These are phyloP conservation scores for Perkinsus marinus DNA, from an alignment of 169 alveolate genomes.

Conservation along the genomic window DNA sequence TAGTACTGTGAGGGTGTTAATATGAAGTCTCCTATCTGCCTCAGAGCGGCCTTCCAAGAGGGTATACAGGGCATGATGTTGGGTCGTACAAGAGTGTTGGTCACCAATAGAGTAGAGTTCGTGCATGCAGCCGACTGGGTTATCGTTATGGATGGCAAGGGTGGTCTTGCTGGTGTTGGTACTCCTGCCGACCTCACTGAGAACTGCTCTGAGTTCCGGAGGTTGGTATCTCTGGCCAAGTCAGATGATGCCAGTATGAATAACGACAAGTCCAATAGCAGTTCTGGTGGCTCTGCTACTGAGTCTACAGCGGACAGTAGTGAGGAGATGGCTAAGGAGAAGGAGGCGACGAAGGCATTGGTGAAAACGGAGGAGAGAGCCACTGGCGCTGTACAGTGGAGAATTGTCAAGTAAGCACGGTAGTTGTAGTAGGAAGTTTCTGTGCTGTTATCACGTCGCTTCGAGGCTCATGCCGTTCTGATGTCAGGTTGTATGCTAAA, in stretches of 20 bases:
- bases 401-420: not conserved
- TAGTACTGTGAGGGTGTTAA: not conserved
- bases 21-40: not conserved
- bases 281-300: not conserved
- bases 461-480: not conserved
- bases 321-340: not conserved
- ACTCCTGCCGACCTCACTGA: not conserved
- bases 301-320: not conserved
- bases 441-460: too few species aligned
- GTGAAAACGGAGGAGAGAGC: not conserved
- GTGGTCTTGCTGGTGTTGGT: not conserved
- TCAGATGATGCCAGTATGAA: not conserved
- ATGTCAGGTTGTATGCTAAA: not conserved
- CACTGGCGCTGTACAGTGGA: not conserved
- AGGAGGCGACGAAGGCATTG: not conserved
- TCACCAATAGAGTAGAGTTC: not conserved
- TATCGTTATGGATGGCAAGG: not conserved
- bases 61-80: not conserved
- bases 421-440: not conserved
- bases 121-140: constrained; percentile 16
- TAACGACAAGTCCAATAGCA: not conserved
- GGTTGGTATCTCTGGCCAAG: not conserved
- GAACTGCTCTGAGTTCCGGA: not conserved
- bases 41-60: not conserved
- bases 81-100: not conserved